Evolutionary conservation across 192 early-diverging fungal species (phyloP), one percentile per base, ranked within the genome.

Genomic region (Dissophora ornata): DNA sequence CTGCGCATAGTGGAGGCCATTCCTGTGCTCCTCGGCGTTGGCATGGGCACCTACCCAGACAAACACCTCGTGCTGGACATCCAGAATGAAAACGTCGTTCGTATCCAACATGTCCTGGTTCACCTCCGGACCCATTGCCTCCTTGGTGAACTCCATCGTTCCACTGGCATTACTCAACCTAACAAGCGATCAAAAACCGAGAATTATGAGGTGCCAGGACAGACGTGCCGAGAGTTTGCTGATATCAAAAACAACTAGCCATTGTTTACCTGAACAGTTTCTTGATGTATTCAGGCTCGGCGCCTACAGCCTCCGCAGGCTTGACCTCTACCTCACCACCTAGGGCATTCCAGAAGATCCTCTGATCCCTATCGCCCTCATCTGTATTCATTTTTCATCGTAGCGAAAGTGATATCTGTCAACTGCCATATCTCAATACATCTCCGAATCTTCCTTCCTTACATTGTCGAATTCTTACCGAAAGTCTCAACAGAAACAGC

Each of bases 31-130:
- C 16, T 81, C 80, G 11, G 65, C 49, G 29, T 60, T 84, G 34
- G 91, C 81, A 11, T 82, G 34, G 3, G 59, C 47, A 26, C 90
- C 90, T 25, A 90, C 61, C 90, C 90, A 91, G 34, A 84, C 64
- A 65, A 80, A 90, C 25, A 91, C 70, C 62, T 87, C 71, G 55
- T 80, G 62, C 19, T 84, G 83, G 19, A 80, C 82, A 79, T 93
- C 92, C 54, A 90, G 79, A 46, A 93, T 64, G 67, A 89, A 93
- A 30, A 90, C 90, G 67, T 90, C 87, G 29, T 91, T 79, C 8
- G 79, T 59, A 55, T 90, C 81, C 62, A 94, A 80, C 32, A 83
- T 63, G 8, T 53, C 58, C 51, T 65, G 62, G 5, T 21, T 82
- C 30, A 86, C 79, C 19, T 70, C 73, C 7, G 67, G 51, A 41